phyloP scores from a whole-genome alignment of 768 basidiomycete species.

The Botryobasidium botryosum region DNA sequence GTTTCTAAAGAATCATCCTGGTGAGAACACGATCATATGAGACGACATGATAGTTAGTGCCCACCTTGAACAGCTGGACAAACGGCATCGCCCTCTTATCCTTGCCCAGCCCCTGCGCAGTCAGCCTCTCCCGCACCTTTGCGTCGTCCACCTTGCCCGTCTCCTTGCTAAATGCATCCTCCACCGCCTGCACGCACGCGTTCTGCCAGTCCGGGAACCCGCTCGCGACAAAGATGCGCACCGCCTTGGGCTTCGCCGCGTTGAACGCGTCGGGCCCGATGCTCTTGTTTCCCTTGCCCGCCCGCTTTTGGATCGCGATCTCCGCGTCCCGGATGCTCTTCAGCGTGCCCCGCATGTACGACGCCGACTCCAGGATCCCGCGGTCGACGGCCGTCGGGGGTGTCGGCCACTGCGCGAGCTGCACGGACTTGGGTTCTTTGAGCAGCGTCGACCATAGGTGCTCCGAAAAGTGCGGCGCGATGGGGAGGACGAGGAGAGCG shows the following conservation, averaged over 20 bases:
- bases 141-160: constrained; percentile 64
- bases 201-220: constrained; percentile 93
- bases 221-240: constrained; percentile 80
- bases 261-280: constrained; percentile 58
- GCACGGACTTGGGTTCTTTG: constrained; percentile 56
- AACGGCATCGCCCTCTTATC: constrained; percentile 96
- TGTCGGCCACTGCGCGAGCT: constrained; percentile 70
- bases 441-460: constrained; percentile 72
- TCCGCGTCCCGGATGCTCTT: constrained; percentile 88
- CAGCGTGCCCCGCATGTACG: constrained; percentile 81
- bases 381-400: constrained; percentile 42
- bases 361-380: constrained; percentile 48
- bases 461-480: constrained; percentile 90
- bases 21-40: background rate
- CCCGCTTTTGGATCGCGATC: constrained; percentile 54
- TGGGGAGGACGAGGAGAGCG: constrained; percentile 65
- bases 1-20: constrained; percentile 37
- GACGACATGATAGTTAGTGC: constrained; percentile 10
- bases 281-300: constrained; percentile 54
- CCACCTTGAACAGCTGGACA: constrained; percentile 80
- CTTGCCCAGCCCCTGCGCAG: constrained; percentile 67
- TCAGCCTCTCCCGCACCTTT: constrained; percentile 51
- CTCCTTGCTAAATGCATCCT: constrained; percentile 42
- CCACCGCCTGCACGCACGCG: constrained; percentile 54
- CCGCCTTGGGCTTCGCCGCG: constrained; percentile 57